Percentiles rank a stretch among this genome's conserved stretches.
Evolutionary conservation across 2,329 filamentous ascomycete species (phyloP).

Genomic region (Beauveria pseudobassiana): DNA sequence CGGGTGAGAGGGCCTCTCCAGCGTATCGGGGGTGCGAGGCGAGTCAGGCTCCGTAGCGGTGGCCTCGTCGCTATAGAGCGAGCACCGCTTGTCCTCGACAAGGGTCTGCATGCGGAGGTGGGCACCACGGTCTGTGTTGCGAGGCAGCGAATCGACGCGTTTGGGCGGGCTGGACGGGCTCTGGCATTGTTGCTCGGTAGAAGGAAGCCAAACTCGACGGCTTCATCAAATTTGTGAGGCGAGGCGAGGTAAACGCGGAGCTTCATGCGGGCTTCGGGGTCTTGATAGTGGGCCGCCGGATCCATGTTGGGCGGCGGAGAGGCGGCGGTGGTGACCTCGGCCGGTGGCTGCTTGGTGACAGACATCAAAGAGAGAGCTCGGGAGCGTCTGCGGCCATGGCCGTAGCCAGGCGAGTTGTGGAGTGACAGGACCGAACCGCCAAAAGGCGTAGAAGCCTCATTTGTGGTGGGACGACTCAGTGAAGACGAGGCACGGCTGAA

Average conservation of each 20-base stretch:
- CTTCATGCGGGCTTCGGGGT: constrained; percentile 81
- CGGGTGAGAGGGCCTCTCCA: constrained; percentile 31
- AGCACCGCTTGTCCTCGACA: constrained; percentile 49
- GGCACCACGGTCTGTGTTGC: not conserved
- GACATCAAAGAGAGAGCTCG: constrained; percentile 47
- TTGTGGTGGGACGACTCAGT: constrained; percentile 39
- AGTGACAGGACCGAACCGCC: constrained; percentile 16
- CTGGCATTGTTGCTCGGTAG: constrained; percentile 37
- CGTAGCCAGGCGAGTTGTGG: constrained; percentile 18
- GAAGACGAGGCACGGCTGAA: constrained; percentile 50
- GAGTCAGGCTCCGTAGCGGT: constrained; percentile 53
- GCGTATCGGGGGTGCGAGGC: constrained; percentile 46
- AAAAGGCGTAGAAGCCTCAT: constrained; percentile 26
- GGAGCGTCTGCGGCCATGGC: constrained; percentile 44
- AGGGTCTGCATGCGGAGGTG: constrained; percentile 39
- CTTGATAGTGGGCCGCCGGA: constrained; percentile 74
- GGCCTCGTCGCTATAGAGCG: constrained; percentile 45
- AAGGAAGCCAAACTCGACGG: constrained; percentile 86
- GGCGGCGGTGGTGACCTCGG: constrained; percentile 17
- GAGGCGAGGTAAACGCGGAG: constrained; percentile 80
- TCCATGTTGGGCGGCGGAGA: constrained; percentile 46
- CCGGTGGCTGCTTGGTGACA: constrained; percentile 31
- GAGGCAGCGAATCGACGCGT: constrained; percentile 9
- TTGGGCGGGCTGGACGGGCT: constrained; percentile 9
- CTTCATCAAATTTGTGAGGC: constrained; percentile 94